Conservation (phyloP, 495 filamentous ascomycete species). For the Aspergillus sclerotioniger region DNA sequence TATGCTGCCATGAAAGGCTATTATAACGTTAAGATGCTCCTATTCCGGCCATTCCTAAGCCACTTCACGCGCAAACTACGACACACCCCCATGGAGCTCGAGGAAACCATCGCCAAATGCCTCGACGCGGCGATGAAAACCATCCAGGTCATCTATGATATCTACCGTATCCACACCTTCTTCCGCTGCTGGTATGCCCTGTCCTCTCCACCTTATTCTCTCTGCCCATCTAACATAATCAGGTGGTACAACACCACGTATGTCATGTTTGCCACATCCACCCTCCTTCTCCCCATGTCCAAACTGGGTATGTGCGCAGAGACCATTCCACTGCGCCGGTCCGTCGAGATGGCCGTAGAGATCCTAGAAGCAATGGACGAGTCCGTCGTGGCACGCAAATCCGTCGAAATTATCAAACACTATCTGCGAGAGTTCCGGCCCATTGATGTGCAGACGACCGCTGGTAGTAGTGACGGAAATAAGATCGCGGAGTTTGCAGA, state of each 20-base stretch:
- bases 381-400: constrained; percentile 38
- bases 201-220: background rate
- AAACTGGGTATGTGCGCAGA: constrained; percentile 34
- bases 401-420: constrained; percentile 38
- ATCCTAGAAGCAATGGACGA: constrained; percentile 47
- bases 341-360: constrained; percentile 40
- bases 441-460: background rate
- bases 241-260: constrained; percentile 50
- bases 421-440: constrained; percentile 36
- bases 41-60: constrained; percentile 40
- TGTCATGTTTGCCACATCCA: constrained; percentile 44
- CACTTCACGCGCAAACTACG: constrained; percentile 38
- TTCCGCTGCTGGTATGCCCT: constrained; percentile 41
- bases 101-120: constrained; percentile 36
- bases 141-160: constrained; percentile 42
- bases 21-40: constrained; percentile 42
- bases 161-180: constrained; percentile 40
- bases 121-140: constrained; percentile 40
- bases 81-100: constrained; percentile 31
- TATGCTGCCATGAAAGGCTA: constrained; percentile 23
- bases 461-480: background rate
- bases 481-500: background rate
- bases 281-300: constrained; percentile 40
- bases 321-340: constrained; percentile 30
- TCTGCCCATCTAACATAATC: background rate